Conservation (phyloP, 306 rosid species). For the Vigna angularis region DNA sequence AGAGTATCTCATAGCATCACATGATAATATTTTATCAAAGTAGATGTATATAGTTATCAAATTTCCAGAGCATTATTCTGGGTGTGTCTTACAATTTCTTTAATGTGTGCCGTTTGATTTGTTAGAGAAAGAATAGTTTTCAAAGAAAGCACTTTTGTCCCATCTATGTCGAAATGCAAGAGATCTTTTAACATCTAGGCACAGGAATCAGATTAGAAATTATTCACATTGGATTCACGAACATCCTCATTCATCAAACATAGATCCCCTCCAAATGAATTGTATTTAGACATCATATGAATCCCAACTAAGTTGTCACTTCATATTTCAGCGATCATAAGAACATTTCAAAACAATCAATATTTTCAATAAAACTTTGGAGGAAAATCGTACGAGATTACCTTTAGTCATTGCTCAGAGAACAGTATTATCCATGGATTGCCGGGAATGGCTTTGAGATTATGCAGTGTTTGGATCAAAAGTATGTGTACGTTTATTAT, state of each 20-base stretch:
- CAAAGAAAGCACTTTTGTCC: background rate
- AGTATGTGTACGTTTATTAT: background rate
- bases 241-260: background rate
- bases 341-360: background rate
- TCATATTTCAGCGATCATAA: background rate
- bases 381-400: conserved; percentile 11
- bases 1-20: background rate
- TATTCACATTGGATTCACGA: background rate
- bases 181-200: background rate
- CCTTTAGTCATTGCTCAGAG: conserved; percentile 39
- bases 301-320: background rate
- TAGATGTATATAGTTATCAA: background rate
- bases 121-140: conserved; percentile 2
- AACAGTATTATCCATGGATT: conserved; percentile 9
- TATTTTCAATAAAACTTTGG: background rate
- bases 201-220: background rate
- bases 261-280: background rate
- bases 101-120: background rate
- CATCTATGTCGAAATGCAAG: conserved; percentile 19
- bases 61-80: background rate
- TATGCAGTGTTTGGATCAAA: background rate
- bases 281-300: too few relatives aligned
- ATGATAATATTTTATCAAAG: too few relatives aligned
- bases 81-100: background rate
- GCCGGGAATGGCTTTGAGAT: conserved; percentile 8